These are phyloP conservation scores for Spathaspora gorwiae DNA, from an alignment of 805 yeast genomes.

Conservation along the genomic window DNA sequence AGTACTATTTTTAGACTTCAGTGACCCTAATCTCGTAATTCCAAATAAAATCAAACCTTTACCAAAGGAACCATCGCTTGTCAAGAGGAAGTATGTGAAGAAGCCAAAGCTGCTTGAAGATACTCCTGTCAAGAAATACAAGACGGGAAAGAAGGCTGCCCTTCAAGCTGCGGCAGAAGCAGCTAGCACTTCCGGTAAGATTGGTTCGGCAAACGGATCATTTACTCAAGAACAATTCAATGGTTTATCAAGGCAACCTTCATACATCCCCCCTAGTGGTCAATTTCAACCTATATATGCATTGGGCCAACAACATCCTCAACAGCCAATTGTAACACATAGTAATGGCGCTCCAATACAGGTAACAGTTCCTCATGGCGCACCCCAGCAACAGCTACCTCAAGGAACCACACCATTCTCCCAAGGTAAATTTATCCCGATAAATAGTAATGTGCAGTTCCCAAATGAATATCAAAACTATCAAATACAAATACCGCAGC, in stretches of 20 bases:
- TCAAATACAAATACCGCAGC: slow-evolving; percentile 11
- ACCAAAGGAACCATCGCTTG: slow-evolving; percentile 37
- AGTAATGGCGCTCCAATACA: background rate
- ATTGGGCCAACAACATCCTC: slow-evolving; percentile 5
- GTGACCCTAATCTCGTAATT: slow-evolving; percentile 32
- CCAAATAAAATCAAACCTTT: slow-evolving; percentile 31
- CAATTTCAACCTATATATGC: slow-evolving; percentile 4
- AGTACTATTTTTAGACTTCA: slow-evolving; percentile 33
- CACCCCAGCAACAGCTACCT: slow-evolving; percentile 1
- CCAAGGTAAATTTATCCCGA: slow-evolving; percentile 4
- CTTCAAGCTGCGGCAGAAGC: slow-evolving; percentile 5
- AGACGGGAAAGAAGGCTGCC: slow-evolving; percentile 15
- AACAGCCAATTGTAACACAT: background rate
- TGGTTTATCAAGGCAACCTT: slow-evolving; percentile 6
- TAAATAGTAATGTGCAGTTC: slow-evolving; percentile 2
- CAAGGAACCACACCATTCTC: slow-evolving; percentile 2
- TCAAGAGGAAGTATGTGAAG: slow-evolving; percentile 41
- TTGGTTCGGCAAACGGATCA: background rate
- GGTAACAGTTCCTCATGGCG: slow-evolving; percentile 1
- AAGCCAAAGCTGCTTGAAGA: slow-evolving; percentile 67
- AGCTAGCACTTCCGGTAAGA: background rate
- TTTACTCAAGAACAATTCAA: slow-evolving; percentile 4
- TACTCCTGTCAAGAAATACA: slow-evolving; percentile 43
- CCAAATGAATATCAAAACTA: slow-evolving; percentile 20
- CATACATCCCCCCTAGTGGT: slow-evolving; percentile 6